Conservation (phyloP, 2,329 filamentous ascomycete genomes). For the Penicillium frequentans region DNA sequence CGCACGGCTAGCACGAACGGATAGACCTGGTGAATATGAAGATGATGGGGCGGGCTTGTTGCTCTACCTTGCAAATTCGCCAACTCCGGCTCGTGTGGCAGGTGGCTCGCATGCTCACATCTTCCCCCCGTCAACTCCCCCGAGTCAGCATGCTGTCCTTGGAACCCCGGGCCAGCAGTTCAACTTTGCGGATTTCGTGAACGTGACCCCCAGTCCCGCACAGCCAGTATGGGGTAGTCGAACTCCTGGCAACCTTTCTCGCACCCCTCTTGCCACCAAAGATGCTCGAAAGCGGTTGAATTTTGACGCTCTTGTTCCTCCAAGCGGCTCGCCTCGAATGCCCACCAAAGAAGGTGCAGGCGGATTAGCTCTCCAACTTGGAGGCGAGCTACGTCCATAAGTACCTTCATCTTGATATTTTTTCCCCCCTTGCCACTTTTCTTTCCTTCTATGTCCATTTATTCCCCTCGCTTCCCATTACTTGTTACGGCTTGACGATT, state of each 20-base stretch:
- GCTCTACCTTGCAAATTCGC: slow-evolving; percentile 85
- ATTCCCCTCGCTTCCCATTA: slow-evolving; percentile 20
- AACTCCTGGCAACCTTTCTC: slow-evolving; percentile 55
- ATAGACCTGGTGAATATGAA: slow-evolving; percentile 61
- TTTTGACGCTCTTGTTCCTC: slow-evolving; percentile 72
- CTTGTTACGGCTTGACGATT: slow-evolving; percentile 26
- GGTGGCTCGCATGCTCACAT: slow-evolving; percentile 47
- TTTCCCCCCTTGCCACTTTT: slow-evolving; percentile 8
- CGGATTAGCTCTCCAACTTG: slow-evolving; percentile 65
- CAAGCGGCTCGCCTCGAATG: slow-evolving; percentile 46
- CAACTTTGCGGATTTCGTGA: slow-evolving; percentile 96
- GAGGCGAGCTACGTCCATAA: slow-evolving; percentile 61
- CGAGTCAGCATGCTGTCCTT: slow-evolving; percentile 60
- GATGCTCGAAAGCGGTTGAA: slow-evolving; percentile 75
- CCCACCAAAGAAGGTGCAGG: slow-evolving; percentile 50
- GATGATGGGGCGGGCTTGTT: slow-evolving; percentile 82
- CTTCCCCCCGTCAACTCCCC: slow-evolving; percentile 72
- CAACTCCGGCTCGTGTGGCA: slow-evolving; percentile 71
- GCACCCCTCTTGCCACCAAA: slow-evolving; percentile 69
- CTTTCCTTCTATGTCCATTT: slow-evolving; percentile 20
- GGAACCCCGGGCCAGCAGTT: slow-evolving; percentile 82
- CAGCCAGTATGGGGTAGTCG: slow-evolving; percentile 73
- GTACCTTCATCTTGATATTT: not conserved
- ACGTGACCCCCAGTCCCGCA: slow-evolving; percentile 92
- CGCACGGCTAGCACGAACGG: slow-evolving; percentile 51